These are phyloP conservation scores for Lichtheimia ramosa DNA, from an alignment of 371 early-diverging fungal species.

Conservation along the genomic window DNA sequence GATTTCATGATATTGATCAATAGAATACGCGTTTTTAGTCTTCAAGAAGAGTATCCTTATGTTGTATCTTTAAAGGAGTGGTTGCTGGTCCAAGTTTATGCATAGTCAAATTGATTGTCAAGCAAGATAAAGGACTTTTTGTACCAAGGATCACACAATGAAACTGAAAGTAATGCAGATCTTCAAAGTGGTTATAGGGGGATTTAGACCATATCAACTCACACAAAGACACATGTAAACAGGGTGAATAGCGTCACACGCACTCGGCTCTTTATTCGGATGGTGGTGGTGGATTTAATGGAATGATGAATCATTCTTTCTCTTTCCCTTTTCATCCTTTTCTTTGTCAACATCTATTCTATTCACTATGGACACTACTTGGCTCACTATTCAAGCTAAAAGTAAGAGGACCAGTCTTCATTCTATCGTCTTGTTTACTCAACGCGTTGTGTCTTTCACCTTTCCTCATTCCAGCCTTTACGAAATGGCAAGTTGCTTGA, in stretches of 20 bases:
- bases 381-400: conserved; percentile 89
- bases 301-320: conserved; percentile 1
- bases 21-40: too few relatives aligned
- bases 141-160: background rate
- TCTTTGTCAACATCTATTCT: background rate
- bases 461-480: conserved; percentile 53
- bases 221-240: too few relatives aligned
- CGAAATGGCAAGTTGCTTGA: conserved; percentile 66
- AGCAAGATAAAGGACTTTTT: background rate
- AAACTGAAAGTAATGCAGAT: background rate
- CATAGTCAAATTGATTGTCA: too few relatives aligned
- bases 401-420: conserved; percentile 51
- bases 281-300: background rate
- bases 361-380: conserved; percentile 67
- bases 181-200: too few relatives aligned
- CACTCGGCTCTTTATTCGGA: background rate
- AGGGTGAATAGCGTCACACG: too few relatives aligned
- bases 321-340: background rate
- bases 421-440: background rate
- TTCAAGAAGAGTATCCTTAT: too few relatives aligned
- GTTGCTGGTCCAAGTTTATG: too few relatives aligned
- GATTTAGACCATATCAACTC: background rate
- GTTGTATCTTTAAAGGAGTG: too few relatives aligned
- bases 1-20: too few relatives aligned
- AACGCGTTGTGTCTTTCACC: background rate